Percentiles rank a stretch among this genome's conserved stretches.
Conservation (phyloP, 2,329 filamentous ascomycete species). For the Colletotrichum sp. region DNA sequence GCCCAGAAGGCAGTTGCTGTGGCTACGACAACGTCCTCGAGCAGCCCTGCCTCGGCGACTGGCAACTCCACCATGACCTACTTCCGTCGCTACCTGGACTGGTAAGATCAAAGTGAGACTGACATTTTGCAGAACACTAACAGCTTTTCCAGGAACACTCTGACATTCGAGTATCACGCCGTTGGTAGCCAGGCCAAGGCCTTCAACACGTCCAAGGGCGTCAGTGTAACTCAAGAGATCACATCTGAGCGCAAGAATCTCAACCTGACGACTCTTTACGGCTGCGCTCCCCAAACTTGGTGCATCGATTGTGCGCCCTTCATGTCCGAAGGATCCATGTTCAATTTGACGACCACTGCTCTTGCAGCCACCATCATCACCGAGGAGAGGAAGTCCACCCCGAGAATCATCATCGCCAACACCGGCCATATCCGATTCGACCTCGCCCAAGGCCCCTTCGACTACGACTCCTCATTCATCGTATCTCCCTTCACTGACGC, state of each 20-base stretch:
- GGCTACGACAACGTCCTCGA: neutral
- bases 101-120: conserved; percentile 59
- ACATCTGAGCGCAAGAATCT: conserved; percentile 54
- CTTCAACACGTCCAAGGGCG: conserved; percentile 38
- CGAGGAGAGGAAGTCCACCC: conserved; percentile 43
- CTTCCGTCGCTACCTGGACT: conserved; percentile 70
- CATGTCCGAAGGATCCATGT: conserved; percentile 26
- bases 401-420: conserved; percentile 65
- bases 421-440: conserved; percentile 68
- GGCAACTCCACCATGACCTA: conserved; percentile 45
- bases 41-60: neutral
- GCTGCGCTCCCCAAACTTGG: conserved; percentile 65
- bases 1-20: conserved; percentile 38
- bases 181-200: conserved; percentile 43
- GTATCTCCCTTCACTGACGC: conserved; percentile 59
- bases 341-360: neutral
- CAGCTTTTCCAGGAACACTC: neutral
- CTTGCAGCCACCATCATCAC: conserved; percentile 46
- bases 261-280: conserved; percentile 61
- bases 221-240: conserved; percentile 53
- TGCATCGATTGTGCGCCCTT: conserved; percentile 63
- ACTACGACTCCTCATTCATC: conserved; percentile 56
- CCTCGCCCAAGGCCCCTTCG: conserved; percentile 67
- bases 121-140: neutral
- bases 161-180: conserved; percentile 65